Evolutionary conservation across 805 yeast genomes (phyloP), one percentile per base, ranked within the genome.

Genomic region (Suhomyces sp.): DNA sequence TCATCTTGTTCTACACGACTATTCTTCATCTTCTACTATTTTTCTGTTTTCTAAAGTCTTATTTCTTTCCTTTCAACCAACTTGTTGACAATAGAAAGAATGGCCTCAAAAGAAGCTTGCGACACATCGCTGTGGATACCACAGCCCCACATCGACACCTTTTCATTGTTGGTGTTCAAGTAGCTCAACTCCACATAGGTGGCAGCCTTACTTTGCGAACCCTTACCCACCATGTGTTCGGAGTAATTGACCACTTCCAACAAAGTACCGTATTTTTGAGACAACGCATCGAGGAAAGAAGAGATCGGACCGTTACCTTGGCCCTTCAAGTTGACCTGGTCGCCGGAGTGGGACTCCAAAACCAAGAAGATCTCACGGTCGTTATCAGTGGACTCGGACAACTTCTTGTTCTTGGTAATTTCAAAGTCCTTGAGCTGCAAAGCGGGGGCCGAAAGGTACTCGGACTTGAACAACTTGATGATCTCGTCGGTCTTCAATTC

Each of bases 301-400:
- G 92, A 87, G 55, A 87, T 85, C 54, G 91, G 92, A 62, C 93
- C 93, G 62, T 87, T 87, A 71, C 93, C 93, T 27, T 76, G 66
- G 62, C 92, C 91, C 33, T 67, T 62, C 47, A 83, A 71, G 46
- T 65, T 59, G 41, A 55, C 48, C 13, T 24, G 47, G 17, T 54
- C 44, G 15, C 54, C 55, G 19, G 46, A 47, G 24, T 58, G 58
- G 38, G 57, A 52, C 23, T 53, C 57, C 55, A 66, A 57, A 13
- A 56, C 59, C 12, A 65, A 62, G 33, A 56, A 41, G 51, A 66
- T 62, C 49, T 61, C 65, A 50, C 68, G 63, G 42, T 60, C 57
- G 48, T 51, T 51, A 51, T 52, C 51, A 8, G 51, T 36, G 7
- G 50, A 35, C 15, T 35, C 46, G 3, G 51, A 24, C 31, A 41